Evolutionary conservation across 148 eudicot species (phyloP), one percentile per base, ranked within the genome.

Genomic region (Spergularia marina): DNA sequence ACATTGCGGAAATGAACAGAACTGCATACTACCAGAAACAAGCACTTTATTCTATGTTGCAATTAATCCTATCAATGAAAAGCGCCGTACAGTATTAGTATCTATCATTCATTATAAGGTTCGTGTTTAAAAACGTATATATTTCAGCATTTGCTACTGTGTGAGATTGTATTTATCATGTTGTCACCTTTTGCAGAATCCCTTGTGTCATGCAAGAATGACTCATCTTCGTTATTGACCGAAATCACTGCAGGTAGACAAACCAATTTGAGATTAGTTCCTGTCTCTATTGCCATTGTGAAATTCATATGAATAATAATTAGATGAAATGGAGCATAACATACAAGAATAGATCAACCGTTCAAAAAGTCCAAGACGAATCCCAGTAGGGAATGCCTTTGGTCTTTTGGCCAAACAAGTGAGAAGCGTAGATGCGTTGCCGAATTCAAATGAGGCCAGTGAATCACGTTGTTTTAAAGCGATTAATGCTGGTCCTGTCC

Each of bases 371-470:
- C 76, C 76, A 47, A 73, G 76, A 14, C 25, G 65, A 73, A 11
- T 73, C 61, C 76, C 76, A 23, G 57, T 61, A 21, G 40, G 76
- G 16, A 73, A 73, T 61, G 76, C 76, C 57, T 49, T 63, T 16
- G 76, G 68, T 52, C 67, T 73, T 73, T 64, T 61, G 16, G 76
- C 76, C 68, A 73, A 73, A 59, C 68, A 60, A 58, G 49, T 64
- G 53, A 73, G 57, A 16, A 61, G 57, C 20, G 65, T 56, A 60
- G 49, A 73, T 15, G 17, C 54, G 13, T 73, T 16, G 0, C 67
- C 65, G 21, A 23, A 44, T 60, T 59, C 76, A 73, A 59, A 61
- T 17, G 59, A 10, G 39, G 76, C 41, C 55, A 73, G 39, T 20
- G 65, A 21, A 13, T 55, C 66, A 7, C 76, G 66, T 47, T 56